Conservation (phyloP, 75 land plant genomes). For the Sequoiadendron giganteum region DNA sequence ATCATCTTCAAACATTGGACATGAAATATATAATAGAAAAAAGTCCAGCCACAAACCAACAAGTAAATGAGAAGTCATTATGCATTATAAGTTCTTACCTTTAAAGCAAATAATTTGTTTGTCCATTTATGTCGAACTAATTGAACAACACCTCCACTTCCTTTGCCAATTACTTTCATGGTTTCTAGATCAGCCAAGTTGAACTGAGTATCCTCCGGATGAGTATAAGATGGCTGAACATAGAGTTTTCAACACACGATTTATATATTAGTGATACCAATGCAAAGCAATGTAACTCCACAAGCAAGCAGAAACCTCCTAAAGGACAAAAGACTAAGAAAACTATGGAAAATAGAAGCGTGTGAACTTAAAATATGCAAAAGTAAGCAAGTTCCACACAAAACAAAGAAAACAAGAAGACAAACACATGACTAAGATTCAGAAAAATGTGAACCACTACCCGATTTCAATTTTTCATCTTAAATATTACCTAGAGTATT, state of each 20-base stretch:
- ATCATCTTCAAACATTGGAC: background rate
- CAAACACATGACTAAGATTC: background rate
- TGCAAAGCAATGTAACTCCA: background rate
- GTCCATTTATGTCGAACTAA: conserved; percentile 96
- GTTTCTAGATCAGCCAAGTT: conserved; percentile 74
- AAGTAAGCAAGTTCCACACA: background rate
- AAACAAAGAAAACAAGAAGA: background rate
- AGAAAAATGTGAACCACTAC: background rate
- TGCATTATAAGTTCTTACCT: conserved; percentile 39
- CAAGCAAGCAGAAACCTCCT: background rate
- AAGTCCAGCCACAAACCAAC: background rate
- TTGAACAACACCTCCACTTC: conserved; percentile 87
- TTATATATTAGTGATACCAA: background rate
- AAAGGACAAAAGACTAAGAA: background rate
- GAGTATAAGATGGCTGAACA: conserved; percentile 38
- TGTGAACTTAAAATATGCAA: background rate
- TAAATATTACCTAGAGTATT: background rate
- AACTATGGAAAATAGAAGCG: background rate
- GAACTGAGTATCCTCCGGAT: conserved; percentile 61
- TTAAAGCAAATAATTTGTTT: conserved; percentile 77
- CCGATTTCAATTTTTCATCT: background rate
- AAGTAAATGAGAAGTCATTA: background rate
- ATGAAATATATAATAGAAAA: background rate
- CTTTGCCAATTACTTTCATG: conserved; percentile 87
- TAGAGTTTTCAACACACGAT: background rate